phyloP scores from a whole-genome alignment of 192 early-diverging fungal species.

The Helicostylum pulchrum region DNA sequence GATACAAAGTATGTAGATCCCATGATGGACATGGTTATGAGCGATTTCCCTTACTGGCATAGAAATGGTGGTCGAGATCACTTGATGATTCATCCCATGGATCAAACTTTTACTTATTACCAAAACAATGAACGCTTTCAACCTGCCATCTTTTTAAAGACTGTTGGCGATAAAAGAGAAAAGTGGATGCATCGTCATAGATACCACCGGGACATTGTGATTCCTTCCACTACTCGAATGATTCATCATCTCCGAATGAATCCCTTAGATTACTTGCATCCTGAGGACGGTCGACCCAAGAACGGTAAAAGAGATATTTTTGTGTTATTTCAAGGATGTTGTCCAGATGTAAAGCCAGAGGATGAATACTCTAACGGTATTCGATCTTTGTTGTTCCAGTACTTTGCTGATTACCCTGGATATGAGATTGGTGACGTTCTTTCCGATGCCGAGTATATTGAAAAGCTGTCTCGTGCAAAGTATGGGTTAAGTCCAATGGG shows the following conservation, averaged over 20 bases:
- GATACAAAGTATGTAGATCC: constrained; percentile 41
- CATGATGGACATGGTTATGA: constrained; percentile 42
- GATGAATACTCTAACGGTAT: constrained; percentile 41
- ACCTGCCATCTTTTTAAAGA: constrained; percentile 43
- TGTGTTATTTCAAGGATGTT: constrained; percentile 37
- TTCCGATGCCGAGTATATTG: constrained; percentile 36
- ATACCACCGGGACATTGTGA: constrained; percentile 40
- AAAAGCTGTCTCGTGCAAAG: constrained; percentile 35
- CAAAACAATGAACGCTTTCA: constrained; percentile 27
- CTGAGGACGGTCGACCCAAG: constrained; percentile 24
- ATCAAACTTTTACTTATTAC: constrained; percentile 39
- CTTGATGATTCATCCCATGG: constrained; percentile 49
- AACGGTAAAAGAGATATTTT: constrained; percentile 26
- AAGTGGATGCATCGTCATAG: constrained; percentile 22
- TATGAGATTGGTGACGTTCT: constrained; percentile 38
- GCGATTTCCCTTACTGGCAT: constrained; percentile 43
- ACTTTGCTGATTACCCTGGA: constrained; percentile 33
- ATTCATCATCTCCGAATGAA: constrained; percentile 29
- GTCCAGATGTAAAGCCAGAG: constrained; percentile 25
- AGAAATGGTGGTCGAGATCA: constrained; percentile 35
- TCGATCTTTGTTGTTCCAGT: constrained; percentile 37
- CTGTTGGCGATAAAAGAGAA: constrained; percentile 43
- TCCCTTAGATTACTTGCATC: constrained; percentile 20
- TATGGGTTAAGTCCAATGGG: constrained; percentile 45
- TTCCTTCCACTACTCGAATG: constrained; percentile 38